phyloP scores from a whole-genome alignment of 352 stramenopile species.

The Phytopythium sindhum region DNA sequence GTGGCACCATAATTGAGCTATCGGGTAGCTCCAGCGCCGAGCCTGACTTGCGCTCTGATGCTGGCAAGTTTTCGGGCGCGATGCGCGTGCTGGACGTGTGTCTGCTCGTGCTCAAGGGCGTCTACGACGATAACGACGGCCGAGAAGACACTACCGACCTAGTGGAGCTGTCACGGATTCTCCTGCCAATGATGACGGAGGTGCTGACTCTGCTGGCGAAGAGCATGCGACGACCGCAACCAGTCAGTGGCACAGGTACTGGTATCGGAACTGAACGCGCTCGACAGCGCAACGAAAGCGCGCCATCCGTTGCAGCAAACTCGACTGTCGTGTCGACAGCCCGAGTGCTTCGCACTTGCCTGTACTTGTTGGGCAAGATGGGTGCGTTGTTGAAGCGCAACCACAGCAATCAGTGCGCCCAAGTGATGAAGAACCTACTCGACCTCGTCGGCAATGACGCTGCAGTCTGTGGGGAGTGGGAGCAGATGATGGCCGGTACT shows the following conservation, averaged over 20 bases:
- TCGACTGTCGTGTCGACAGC: neutral
- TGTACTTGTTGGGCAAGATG: conserved; percentile 42
- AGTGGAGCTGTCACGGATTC: conserved; percentile 34
- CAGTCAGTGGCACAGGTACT: neutral
- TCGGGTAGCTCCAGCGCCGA: conserved; percentile 14
- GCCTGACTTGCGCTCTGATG: neutral
- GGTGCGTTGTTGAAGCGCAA: conserved; percentile 44
- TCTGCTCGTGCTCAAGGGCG: conserved; percentile 44
- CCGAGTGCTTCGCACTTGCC: conserved; percentile 27
- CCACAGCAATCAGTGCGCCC: conserved; percentile 49
- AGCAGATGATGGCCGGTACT: conserved; percentile 10
- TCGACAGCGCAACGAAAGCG: conserved; percentile 1
- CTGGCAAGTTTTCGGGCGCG: conserved; percentile 25
- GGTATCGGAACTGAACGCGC: neutral
- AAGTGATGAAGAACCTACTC: conserved; percentile 47
- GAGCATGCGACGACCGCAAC: neutral
- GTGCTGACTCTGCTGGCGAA: conserved; percentile 43
- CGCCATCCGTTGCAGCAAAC: neutral
- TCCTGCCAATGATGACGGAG: conserved; percentile 55
- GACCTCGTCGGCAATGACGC: conserved; percentile 16
- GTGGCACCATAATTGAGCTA: conserved; percentile 57
- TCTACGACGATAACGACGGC: conserved; percentile 54
- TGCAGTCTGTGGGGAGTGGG: conserved; percentile 4
- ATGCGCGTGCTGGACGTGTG: conserved; percentile 59
- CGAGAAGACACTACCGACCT: conserved; percentile 19